Conservation (phyloP, 75 land plant species). For the Picea sitchensis region DNA sequence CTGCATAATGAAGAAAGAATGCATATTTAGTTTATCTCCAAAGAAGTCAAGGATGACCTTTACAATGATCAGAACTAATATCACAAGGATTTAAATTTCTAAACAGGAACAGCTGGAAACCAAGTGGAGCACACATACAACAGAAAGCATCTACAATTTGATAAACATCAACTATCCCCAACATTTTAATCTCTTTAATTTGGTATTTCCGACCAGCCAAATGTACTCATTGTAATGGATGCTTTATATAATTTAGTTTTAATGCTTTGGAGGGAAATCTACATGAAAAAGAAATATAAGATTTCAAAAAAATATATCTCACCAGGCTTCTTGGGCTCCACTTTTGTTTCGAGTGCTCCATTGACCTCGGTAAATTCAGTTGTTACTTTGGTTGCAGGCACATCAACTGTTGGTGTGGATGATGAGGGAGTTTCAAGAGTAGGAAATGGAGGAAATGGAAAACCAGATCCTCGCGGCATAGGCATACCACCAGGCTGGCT, state of each 20-base stretch:
- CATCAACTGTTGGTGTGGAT: conserved; percentile 49
- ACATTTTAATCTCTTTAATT: not conserved
- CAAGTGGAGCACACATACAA: not conserved
- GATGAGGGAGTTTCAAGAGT: conserved; percentile 16
- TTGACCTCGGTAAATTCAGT: conserved; percentile 30
- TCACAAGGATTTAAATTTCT: not conserved
- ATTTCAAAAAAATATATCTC: not conserved
- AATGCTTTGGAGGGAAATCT: not conserved
- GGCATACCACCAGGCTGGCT: conserved; percentile 48
- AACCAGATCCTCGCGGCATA: conserved; percentile 53
- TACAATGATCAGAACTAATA: too few species aligned
- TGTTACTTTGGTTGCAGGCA: conserved; percentile 47
- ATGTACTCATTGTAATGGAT: not conserved
- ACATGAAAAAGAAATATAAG: not conserved
- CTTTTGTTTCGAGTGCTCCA: conserved; percentile 26
- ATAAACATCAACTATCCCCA: not conserved
- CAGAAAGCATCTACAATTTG: not conserved
- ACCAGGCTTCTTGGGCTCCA: conserved; percentile 65
- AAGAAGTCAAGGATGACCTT: too few species aligned
- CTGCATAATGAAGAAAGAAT: too few species aligned
- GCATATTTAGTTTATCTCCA: too few species aligned
- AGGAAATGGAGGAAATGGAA: conserved; percentile 47
- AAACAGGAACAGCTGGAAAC: not conserved
- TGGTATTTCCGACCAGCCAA: not conserved
- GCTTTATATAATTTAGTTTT: not conserved